Evolutionary conservation across 495 filamentous ascomycete genomes (phyloP), one percentile per base, ranked within the genome.

Genomic region (Aspergillus sparsus): DNA sequence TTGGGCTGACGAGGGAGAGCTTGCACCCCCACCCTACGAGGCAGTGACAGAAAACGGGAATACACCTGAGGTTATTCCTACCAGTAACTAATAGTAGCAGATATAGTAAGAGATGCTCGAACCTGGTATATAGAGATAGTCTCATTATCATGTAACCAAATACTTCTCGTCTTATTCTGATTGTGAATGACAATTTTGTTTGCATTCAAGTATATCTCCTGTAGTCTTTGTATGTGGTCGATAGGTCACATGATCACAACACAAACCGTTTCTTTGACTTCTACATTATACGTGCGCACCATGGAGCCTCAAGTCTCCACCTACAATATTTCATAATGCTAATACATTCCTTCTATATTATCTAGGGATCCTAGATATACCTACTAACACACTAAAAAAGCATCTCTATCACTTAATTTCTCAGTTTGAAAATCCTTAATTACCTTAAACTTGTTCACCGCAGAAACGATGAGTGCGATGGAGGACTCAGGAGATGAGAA

Each of bases 1-100:
- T 32, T 87, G 83, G 80, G 70, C 84, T 34, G 71, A 65, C 15
- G 74, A 70, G 2, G 73, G 68, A 10, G 76, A 78, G 47, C 67
- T 79, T 61, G 74, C 68, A n/a, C 73, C 75, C 1, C 73, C 77
- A 7, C 70, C 77, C 31, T 74, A 78, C 55, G 68, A 71, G 53
- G 69, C 66, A 31, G 56, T 62, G 34, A 15, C 31, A 51, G 15
- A 27, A 27, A 27, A 27, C 21, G 21, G 21, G 21, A 27, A 27
- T 27, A 27, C 21, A 27, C 16, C 21, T 55, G 12, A 8, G 16
- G 37, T 31, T 27, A 32, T 21, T 50, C 15, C 18, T 21, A 11
- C 47, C 37, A 11, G 37, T 41, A 11, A n/a, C 37, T 27, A 3
- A 27, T 27, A 27, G 21, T 27, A 27, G 21, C 3, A 27, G 1